These are phyloP conservation scores for Miamiensis avidus DNA, from an alignment of 169 alveolate genomes.

Conservation along the genomic window DNA sequence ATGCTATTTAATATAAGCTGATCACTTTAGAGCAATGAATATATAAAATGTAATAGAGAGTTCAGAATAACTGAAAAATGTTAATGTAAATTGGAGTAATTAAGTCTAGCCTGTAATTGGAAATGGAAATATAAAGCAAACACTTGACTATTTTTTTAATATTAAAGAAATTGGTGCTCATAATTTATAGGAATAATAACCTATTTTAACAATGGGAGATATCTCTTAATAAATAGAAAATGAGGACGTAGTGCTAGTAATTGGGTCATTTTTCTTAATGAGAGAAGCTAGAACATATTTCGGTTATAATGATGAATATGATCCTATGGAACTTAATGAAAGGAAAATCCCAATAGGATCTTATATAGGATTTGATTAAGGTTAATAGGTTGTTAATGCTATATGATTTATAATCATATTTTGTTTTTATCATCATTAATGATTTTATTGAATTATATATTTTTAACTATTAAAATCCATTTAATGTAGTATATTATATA, in stretches of 20 bases:
- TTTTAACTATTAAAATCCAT: no score
- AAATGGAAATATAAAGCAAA: neutral
- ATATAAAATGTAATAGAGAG: conserved; percentile 4
- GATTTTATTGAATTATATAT: no score
- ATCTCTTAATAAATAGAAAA: no score
- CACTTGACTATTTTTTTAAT: neutral
- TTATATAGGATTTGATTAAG: no score
- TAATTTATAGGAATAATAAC: no score
- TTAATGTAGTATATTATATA: no score
- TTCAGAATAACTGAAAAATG: neutral
- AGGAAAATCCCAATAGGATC: neutral
- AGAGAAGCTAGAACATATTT: neutral
- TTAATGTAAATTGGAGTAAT: neutral
- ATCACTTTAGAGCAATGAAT: conserved; percentile 35
- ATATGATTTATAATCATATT: no score
- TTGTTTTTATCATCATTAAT: no score
- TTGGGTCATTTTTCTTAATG: neutral
- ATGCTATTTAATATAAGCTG: conserved; percentile 35
- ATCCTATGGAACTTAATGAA: neutral
- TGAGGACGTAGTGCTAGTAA: neutral
- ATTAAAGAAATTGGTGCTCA: no score
- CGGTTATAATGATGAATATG: neutral
- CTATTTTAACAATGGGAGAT: neutral
- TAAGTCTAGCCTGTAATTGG: neutral
- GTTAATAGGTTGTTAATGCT: no score